Evolutionary conservation across 1,284 basidiomycete genomes (phyloP).

Genomic region (Ceratobasidium sp.): DNA sequence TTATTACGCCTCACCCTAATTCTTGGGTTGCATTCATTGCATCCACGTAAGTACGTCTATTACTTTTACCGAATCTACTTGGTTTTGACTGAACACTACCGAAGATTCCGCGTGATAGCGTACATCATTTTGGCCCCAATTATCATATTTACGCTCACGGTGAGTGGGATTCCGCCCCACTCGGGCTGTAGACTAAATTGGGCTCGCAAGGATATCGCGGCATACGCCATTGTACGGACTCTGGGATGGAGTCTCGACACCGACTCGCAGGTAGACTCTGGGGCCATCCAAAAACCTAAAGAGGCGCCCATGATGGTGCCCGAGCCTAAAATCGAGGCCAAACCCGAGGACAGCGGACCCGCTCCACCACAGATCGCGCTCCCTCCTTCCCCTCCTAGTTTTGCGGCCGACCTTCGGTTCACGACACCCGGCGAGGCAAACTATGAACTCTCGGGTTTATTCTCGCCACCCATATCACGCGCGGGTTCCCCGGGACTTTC

Average conservation of each 20-base stretch:
- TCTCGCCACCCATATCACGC: conserved; percentile 41
- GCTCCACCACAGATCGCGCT: conserved; percentile 63
- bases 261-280: conserved; percentile 8
- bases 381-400: conserved; percentile 29
- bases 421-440: conserved; percentile 40
- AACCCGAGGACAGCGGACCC: conserved; percentile 69
- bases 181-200: conserved; percentile 25
- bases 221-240: conserved; percentile 85
- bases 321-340: conserved; percentile 3
- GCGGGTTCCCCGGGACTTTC: conserved; percentile 40
- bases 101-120: conserved; percentile 69
- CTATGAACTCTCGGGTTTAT: conserved; percentile 41
- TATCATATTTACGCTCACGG: conserved; percentile 72
- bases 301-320: conserved; percentile 5
- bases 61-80: background rate
- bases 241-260: conserved; percentile 65
- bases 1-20: conserved; percentile 54
- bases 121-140: conserved; percentile 73
- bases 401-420: conserved; percentile 32
- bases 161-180: conserved; percentile 53
- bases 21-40: conserved; percentile 78
- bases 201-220: conserved; percentile 69
- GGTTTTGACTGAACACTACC: background rate
- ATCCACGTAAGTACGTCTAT: conserved; percentile 54
- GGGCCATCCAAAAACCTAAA: conserved; percentile 28